Evolutionary conservation across 371 early-diverging fungal species (phyloP).

Genomic region (Zychaea mexicana): DNA sequence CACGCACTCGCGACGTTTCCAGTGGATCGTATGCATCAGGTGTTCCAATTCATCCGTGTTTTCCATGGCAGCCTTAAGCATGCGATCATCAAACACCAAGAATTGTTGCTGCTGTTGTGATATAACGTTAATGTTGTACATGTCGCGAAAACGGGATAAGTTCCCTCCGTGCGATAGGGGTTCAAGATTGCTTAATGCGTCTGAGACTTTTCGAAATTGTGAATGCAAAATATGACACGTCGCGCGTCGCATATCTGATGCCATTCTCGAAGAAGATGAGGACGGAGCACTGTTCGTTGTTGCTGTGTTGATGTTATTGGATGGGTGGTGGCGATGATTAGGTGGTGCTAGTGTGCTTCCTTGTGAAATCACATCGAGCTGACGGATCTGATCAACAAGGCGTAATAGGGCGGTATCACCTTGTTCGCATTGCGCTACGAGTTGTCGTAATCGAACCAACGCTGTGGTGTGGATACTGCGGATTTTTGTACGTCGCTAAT

Average conservation of each 20-base stretch:
- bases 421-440: conserved; percentile 30
- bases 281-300: not conserved
- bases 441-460: conserved; percentile 28
- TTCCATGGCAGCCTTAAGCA: conserved; percentile 19
- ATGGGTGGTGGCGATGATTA: not conserved
- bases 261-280: conserved; percentile 8
- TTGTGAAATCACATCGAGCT: conserved; percentile 23
- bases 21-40: conserved; percentile 22
- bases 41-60: conserved; percentile 22
- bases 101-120: conserved; percentile 1
- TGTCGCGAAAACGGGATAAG: conserved; percentile 34
- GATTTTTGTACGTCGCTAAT: conserved; percentile 37
- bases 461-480: conserved; percentile 32
- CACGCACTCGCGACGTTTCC: conserved; percentile 43
- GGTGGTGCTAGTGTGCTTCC: conserved; percentile 23
- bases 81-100: not conserved
- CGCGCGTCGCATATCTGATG: conserved; percentile 8
- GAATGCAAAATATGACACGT: conserved; percentile 4
- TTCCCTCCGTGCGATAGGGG: conserved; percentile 32
- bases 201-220: conserved; percentile 20
- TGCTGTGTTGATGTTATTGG: not conserved
- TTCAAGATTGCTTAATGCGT: conserved; percentile 19
- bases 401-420: conserved; percentile 24
- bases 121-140: conserved; percentile 38
- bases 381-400: conserved; percentile 14